Evolutionary conservation across 2,329 filamentous ascomycete genomes (phyloP), one percentile per base, ranked within the genome.

Genomic region (Neopestalotiopsis sp.): DNA sequence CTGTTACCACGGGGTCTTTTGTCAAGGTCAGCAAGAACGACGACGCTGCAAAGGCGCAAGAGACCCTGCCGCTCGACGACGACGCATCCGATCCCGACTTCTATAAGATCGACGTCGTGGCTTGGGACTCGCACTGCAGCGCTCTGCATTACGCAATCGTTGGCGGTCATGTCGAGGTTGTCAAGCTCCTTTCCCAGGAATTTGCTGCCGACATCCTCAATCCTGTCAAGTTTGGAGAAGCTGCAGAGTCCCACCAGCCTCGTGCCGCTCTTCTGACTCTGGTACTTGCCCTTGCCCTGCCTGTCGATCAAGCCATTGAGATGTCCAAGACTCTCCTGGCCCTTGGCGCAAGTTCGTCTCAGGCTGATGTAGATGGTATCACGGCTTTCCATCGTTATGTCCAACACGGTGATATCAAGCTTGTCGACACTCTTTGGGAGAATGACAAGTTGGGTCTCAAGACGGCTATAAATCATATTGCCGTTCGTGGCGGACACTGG

Each of bases 91-190:
- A 92, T 24, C 93, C 93, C 0, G 93, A 97, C 78, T 87, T 95
- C 66, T 95, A 92, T 77, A 90, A 96, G 72, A 86, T 95, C 69
- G 91, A 97, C 72, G 87, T 92, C 1, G 77, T 92, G n/a, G 89
- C 93, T 1, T 97, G 94, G 94, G 94, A 97, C 74, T 87, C 85
- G 4, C 89, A 90, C 4, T 88, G 90, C 68, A 92, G 91, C 13
- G 89, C 94, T 1, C 84, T 97, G 4, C 94, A 97, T 77, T 85
- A 94, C 34, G 94, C 94, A 7, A 94, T 97, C 70, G 78, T 93
- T 1, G 88, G 89, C 69, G 93, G 93, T 0, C 90, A 95, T 72
- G 82, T 87, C 32, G 86, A 91, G 4, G 87, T 90, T 12, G 92
- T 95, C 14, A 88, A 90, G 68, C 79, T 89, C 30, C 86, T 97